These are phyloP conservation scores for Astrephomene gubernaculifera DNA, from an alignment of 139 green algal genomes.

Conservation along the genomic window DNA sequence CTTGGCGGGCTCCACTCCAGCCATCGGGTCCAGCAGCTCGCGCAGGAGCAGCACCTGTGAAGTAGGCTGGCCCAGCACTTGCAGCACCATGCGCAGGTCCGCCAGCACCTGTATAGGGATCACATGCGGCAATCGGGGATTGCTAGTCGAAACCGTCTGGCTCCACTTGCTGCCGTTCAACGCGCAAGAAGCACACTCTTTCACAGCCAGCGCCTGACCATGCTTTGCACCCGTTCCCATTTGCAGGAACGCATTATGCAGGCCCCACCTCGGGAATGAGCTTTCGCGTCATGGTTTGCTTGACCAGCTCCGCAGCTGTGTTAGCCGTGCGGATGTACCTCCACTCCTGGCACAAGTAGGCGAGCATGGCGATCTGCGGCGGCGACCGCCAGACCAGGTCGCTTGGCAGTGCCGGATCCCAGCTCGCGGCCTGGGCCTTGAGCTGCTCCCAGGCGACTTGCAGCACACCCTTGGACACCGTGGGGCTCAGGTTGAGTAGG, in stretches of 20 bases:
- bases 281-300: not conserved
- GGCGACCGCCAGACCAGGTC: slow-evolving; percentile 19
- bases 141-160: not conserved
- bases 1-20: not conserved
- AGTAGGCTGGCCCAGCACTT: slow-evolving; percentile 17
- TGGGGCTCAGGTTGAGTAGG: not conserved
- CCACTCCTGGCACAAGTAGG: slow-evolving; percentile 15
- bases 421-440: not conserved
- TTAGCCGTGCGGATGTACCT: not conserved
- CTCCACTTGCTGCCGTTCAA: slow-evolving; percentile 5
- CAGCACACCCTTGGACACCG: not conserved
- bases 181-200: slow-evolving; percentile 1
- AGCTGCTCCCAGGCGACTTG: slow-evolving; percentile 6
- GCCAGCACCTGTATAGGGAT: slow-evolving; percentile 12
- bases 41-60: not conserved
- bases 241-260: not conserved
- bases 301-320: slow-evolving; percentile 21
- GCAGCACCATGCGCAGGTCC: slow-evolving; percentile 30
- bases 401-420: slow-evolving; percentile 3
- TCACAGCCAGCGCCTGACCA: slow-evolving; percentile 4
- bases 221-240: not conserved
- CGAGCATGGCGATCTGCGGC: slow-evolving; percentile 5
- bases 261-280: slow-evolving; percentile 27
- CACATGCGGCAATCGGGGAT: not conserved
- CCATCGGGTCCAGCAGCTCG: slow-evolving; percentile 17